These are phyloP conservation scores for Metarhizium brunneum DNA, from an alignment of 2,329 filamentous ascomycete genomes.

Conservation along the genomic window DNA sequence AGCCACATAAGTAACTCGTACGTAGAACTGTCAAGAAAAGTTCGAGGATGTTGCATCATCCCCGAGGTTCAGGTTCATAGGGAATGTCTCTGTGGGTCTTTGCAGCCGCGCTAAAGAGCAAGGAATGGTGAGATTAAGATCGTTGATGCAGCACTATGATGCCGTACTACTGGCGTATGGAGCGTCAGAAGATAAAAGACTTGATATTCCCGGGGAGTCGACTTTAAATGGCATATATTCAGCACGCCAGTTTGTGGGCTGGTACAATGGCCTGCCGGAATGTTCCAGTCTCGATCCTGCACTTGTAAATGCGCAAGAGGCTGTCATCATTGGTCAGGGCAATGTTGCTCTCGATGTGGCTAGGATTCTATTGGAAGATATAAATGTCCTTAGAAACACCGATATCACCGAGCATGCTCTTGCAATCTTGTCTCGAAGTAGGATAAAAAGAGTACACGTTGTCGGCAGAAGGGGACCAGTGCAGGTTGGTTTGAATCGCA, in stretches of 20 bases:
- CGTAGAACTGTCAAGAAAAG: conserved; percentile 85
- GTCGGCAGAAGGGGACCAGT: conserved; percentile 82
- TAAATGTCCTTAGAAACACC: conserved; percentile 66
- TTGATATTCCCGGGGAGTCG: conserved; percentile 74
- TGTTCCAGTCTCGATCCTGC: conserved; percentile 64
- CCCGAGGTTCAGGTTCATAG: conserved; percentile 79
- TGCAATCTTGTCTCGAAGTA: conserved; percentile 61
- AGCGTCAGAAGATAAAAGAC: conserved; percentile 69
- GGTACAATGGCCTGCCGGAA: conserved; percentile 95
- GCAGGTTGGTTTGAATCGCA: conserved; percentile 47
- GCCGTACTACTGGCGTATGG: conserved; percentile 90
- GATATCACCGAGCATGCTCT: conserved; percentile 86
- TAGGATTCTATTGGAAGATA: conserved; percentile 69
- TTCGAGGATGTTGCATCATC: conserved; percentile 82
- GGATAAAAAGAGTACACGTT: conserved; percentile 71
- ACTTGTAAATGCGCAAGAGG: conserved; percentile 67
- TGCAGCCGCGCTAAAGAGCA: conserved; percentile 27
- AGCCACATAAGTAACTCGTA: conserved; percentile 1
- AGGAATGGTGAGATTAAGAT: conserved; percentile 52
- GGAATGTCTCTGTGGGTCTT: conserved; percentile 74
- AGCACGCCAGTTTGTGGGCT: conserved; percentile 88
- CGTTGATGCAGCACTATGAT: conserved; percentile 76
- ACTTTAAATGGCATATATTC: conserved; percentile 67
- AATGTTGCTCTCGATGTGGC: conserved; percentile 95
- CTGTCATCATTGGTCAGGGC: conserved; percentile 84